These are phyloP conservation scores for Punica granatum DNA, from an alignment of 345 rosid species.

Conservation along the genomic window DNA sequence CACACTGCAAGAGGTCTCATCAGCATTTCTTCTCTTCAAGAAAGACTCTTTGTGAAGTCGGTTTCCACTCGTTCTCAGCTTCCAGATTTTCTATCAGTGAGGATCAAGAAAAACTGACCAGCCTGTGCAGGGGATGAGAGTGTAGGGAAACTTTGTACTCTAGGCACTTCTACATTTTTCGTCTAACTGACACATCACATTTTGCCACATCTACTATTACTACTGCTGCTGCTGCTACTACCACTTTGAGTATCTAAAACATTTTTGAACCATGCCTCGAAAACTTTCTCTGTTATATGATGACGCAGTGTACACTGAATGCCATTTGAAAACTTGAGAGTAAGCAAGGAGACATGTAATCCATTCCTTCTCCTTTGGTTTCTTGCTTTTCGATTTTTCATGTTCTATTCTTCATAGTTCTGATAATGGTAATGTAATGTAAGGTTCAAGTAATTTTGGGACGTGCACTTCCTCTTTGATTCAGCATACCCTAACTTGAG, in stretches of 20 bases:
- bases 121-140: constrained; percentile 50
- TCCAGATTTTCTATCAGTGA: constrained; percentile 33
- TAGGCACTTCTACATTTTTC: background rate
- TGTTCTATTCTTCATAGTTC: background rate
- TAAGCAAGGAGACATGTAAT: no score
- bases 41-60: constrained; percentile 35
- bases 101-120: constrained; percentile 44
- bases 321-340: no score
- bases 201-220: background rate
- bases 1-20: constrained; percentile 35
- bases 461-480: no score
- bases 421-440: background rate
- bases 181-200: background rate
- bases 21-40: constrained; percentile 34
- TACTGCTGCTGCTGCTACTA: no score
- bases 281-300: no score
- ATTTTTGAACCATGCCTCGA: background rate
- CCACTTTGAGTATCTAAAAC: background rate
- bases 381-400: no score
- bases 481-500: no score
- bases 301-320: no score
- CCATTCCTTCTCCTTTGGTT: background rate
- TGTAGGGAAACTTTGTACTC: background rate
- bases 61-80: constrained; percentile 47
- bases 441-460: background rate